phyloP scores from a whole-genome alignment of 176 grass and related monocot genomes.

The Phragmites australis region DNA sequence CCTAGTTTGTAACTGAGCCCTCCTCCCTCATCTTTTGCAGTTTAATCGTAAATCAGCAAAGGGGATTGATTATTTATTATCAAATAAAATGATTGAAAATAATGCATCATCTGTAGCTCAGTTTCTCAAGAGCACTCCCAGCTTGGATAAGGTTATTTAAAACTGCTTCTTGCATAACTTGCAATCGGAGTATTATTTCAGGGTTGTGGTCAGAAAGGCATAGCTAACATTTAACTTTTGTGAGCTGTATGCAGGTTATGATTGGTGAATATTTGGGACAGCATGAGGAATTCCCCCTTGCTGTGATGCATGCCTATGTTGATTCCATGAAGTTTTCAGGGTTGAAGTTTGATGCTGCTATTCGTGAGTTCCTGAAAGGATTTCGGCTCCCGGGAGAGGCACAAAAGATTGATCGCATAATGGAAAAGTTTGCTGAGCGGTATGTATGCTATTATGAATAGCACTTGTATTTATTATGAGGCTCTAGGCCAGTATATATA shows the following conservation, averaged over 20 bases:
- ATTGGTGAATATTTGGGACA: slow-evolving; percentile 99
- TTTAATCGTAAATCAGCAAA: slow-evolving; percentile 94
- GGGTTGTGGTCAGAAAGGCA: slow-evolving; percentile 17
- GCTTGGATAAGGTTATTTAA: slow-evolving; percentile 80
- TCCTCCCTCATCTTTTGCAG: slow-evolving; percentile 45
- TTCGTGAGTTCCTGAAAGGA: slow-evolving; percentile 93
- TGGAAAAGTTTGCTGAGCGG: slow-evolving; percentile 99
- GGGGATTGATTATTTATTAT: slow-evolving; percentile 87
- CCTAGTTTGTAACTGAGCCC: slow-evolving; percentile 25
- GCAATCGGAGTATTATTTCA: slow-evolving; percentile 3
- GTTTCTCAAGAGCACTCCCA: slow-evolving; percentile 90
- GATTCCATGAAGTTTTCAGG: slow-evolving; percentile 96
- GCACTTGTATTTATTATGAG: no score
- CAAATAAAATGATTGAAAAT: slow-evolving; percentile 91
- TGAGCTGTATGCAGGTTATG: slow-evolving; percentile 70
- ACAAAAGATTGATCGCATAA: slow-evolving; percentile 99
- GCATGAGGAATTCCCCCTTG: slow-evolving; percentile 92
- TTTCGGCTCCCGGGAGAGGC: slow-evolving; percentile 98
- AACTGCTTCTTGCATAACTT: slow-evolving; percentile 3
- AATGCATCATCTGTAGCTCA: slow-evolving; percentile 71
- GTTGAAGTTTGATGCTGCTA: slow-evolving; percentile 89
- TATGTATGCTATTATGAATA: slow-evolving; percentile 38
- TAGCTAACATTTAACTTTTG: slow-evolving; percentile 32
- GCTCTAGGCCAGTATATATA: no score
- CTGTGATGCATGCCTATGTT: slow-evolving; percentile 99